Percentiles rank a stretch among this genome's conserved stretches.
These are phyloP conservation scores for Parathielavia appendiculata DNA, from an alignment of 495 filamentous ascomycete species.

Conservation along the genomic window DNA sequence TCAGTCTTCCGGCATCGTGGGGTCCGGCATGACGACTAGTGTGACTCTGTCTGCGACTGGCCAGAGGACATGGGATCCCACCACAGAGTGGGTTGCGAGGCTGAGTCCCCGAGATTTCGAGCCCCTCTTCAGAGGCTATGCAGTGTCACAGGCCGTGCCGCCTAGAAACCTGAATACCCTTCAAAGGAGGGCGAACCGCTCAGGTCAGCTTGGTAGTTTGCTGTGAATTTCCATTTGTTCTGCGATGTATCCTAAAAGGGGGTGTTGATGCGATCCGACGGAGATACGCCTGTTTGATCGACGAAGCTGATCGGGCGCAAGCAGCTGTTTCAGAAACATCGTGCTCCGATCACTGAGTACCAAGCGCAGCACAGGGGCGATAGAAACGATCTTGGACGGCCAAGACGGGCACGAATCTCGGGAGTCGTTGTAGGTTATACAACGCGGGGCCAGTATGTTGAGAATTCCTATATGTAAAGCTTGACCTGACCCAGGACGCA, in stretches of 20 bases:
- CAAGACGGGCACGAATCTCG: too few species aligned
- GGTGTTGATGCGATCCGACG: background rate
- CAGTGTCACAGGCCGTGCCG: background rate
- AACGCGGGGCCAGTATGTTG: background rate
- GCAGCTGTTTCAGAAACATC: background rate
- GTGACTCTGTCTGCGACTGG: background rate
- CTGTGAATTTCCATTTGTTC: background rate
- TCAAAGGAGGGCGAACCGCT: background rate
- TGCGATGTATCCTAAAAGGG: background rate
- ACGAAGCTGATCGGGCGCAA: background rate
- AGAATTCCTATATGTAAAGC: background rate
- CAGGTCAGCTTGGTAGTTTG: background rate
- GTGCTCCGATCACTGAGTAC: background rate
- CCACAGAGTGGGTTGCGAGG: background rate
- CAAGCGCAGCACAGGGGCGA: background rate
- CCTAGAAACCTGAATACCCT: background rate
- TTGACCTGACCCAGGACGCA: too few species aligned
- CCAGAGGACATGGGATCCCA: background rate
- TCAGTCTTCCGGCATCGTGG: background rate
- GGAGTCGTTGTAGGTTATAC: background rate
- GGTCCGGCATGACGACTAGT: background rate
- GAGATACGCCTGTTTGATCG: constrained; percentile 1
- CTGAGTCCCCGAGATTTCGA: background rate
- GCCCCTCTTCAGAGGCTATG: background rate
- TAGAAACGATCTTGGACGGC: background rate